A percentile compares a stretch with the other conserved stretches of the same genome.
Evolutionary conservation across 805 yeast species (phyloP).

Genomic region (Jamesozyma lodderae): DNA sequence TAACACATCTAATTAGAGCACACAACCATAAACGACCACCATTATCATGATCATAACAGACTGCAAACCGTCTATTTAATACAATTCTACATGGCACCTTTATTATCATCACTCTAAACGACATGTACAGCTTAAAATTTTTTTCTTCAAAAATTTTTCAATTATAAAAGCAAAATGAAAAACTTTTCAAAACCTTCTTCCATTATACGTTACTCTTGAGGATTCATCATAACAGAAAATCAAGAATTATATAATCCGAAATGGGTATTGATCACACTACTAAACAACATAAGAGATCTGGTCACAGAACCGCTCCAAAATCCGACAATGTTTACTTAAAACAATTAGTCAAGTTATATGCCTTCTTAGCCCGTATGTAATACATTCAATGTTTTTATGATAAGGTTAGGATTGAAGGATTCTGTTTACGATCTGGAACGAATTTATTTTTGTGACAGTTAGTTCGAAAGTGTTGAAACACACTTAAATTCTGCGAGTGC

Average conservation of each 20-base stretch:
- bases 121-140: no score
- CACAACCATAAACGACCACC: no score
- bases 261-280: constrained; percentile 98
- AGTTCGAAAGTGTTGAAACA: neutral
- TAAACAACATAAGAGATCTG: constrained; percentile 91
- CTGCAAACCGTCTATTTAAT: no score
- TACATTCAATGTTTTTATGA: neutral
- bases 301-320: constrained; percentile 99
- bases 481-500: constrained; percentile 9
- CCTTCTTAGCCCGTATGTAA: constrained; percentile 97
- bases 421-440: constrained; percentile 12
- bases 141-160: no score
- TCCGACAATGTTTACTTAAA: constrained; percentile 98
- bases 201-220: no score
- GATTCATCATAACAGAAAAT: no score
- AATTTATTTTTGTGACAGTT: neutral
- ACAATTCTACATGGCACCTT: no score
- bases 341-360: constrained; percentile 94
- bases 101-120: neutral
- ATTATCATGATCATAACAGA: no score
- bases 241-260: constrained; percentile 17
- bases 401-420: constrained; percentile 13
- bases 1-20: no score
- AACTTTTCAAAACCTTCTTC: no score
- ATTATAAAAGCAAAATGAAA: neutral